phyloP scores from a whole-genome alignment of 139 green algal species.

The Chlamydomonas sp. region DNA sequence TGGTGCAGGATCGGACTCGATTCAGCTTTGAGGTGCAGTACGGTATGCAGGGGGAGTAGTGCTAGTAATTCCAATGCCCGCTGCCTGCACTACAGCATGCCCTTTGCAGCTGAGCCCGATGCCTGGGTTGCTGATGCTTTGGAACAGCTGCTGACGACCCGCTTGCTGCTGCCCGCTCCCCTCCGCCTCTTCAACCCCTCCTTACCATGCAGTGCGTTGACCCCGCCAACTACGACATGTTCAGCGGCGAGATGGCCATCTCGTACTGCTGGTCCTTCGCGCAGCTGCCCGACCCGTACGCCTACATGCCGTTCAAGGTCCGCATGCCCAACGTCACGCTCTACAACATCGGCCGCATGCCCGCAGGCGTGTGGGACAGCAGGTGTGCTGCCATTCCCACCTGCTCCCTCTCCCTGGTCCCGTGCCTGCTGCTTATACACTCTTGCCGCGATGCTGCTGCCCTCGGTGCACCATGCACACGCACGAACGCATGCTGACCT shows the following conservation, averaged over 20 bases:
- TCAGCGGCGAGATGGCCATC: constrained; percentile 33
- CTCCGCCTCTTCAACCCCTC: too few species aligned
- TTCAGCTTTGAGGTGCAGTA: too few species aligned
- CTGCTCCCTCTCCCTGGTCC: neutral
- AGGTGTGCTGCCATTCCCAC: neutral
- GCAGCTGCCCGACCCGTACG: constrained; percentile 28
- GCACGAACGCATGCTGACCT: neutral
- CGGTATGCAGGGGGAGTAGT: too few species aligned
- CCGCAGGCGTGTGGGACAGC: neutral
- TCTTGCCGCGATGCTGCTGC: too few species aligned
- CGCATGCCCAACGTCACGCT: constrained; percentile 22
- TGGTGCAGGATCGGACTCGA: too few species aligned
- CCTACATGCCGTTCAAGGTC: constrained; percentile 4
- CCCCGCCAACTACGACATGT: constrained; percentile 37
- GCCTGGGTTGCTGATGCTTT: neutral
- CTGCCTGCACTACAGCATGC: too few species aligned
- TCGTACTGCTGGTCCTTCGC: constrained; percentile 39
- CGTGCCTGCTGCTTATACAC: too few species aligned
- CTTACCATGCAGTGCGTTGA: constrained; percentile 30
- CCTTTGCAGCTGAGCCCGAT: too few species aligned
- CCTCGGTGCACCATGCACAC: neutral
- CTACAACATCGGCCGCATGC: constrained; percentile 36
- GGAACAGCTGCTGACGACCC: neutral
- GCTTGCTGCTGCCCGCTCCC: neutral
- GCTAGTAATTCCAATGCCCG: too few species aligned